Base-by-base conservation (phyloP, 164 flowering plant species). In the Nelumbo lutea region DNA sequence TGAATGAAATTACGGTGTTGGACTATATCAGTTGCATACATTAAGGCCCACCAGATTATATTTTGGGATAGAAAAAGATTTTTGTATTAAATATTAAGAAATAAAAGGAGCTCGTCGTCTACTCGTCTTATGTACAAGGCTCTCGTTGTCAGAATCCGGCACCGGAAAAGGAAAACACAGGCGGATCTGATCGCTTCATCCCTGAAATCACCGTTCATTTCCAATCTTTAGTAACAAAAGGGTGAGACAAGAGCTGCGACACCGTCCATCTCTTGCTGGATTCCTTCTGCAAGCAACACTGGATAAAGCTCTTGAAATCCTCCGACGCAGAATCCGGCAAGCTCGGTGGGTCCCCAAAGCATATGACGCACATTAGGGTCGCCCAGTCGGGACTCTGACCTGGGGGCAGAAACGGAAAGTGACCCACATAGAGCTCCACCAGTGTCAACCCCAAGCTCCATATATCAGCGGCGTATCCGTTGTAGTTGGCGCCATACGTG, bases 341-440 rank as follows among this genome's bases (percentile, higher is more conserved):
- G 27, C 70, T 62, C 50, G 96, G 94, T 14, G 85, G 82, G 0
- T 90, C 92, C 0, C 90, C 92, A 72, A 90, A 88, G 68, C 96
- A 90, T 1, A 90, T 88, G 2, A 88, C 89, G 64, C 91, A 88
- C 96, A 90, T 90, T 46, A 90, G 77, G 9, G 90, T 84, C 2
- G 94, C 90, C 93, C 94, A 88, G 61, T 90, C 92, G 64, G 93
- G 91, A 45, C 85, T 76, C 72, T 90, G 89, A 7, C 88, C 94
- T 4, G 88, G 73, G 6, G 77, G 71, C 61, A 86, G 56, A 4
- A 83, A 79, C 27, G 97, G 94, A 50, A 89, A 90, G 47, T 83
- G 90, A n/a, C 97, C 97, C 65, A 90, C 5, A 63, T 77, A 86
- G 2, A 90, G 84, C 73, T 88, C 94, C 80, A 89, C 11, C 10